Evolutionary conservation across 2,329 filamentous ascomycete species (phyloP).

Genomic region (Trichoderma afroharzianum): DNA sequence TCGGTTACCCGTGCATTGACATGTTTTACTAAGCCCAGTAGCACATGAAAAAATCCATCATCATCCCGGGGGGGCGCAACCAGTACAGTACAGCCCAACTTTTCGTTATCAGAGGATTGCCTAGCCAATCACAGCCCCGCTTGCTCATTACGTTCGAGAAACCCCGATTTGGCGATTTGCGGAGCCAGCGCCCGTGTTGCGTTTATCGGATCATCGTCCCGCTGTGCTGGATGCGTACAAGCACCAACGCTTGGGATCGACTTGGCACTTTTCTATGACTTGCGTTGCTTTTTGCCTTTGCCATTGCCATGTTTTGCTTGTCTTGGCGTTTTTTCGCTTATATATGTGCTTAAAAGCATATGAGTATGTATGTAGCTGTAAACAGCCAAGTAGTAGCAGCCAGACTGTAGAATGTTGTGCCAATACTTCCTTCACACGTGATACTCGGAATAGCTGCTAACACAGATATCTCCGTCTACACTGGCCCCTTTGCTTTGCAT

Average conservation of each 20-base stretch:
- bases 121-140: constrained; percentile 4
- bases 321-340: not conserved
- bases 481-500: not conserved
- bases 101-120: constrained; percentile 6
- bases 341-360: not conserved
- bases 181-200: not conserved
- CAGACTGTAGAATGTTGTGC: not conserved
- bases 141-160: constrained; percentile 20
- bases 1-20: not conserved
- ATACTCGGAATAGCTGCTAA: not conserved
- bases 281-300: not conserved
- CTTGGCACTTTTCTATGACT: not conserved
- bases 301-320: not conserved
- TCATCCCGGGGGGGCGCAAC: not conserved
- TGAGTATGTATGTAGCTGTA: not conserved
- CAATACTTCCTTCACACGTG: not conserved
- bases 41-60: not conserved
- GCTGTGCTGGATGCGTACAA: not conserved
- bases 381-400: not conserved
- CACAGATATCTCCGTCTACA: not conserved
- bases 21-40: not conserved
- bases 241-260: not conserved
- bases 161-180: constrained; percentile 18
- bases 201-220: not conserved
- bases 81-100: not conserved